Evolutionary conservation across 441 rosid genomes (phyloP).

Genomic region (Theobroma grandiflorum): DNA sequence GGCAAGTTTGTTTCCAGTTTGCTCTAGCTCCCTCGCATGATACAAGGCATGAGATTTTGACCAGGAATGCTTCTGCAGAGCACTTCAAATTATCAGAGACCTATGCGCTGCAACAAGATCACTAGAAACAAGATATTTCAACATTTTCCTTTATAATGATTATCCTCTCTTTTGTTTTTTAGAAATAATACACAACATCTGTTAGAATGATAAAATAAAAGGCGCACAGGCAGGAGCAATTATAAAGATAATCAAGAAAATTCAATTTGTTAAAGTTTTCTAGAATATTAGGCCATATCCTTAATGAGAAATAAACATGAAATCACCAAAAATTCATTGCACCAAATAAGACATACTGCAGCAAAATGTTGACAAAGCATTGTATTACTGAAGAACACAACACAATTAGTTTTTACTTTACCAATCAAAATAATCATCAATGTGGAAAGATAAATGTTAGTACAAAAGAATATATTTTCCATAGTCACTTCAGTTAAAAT

Average conservation of each 20-base stretch:
- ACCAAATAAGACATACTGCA: background rate
- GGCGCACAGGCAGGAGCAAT: background rate
- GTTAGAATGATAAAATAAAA: slow-evolving; percentile 2
- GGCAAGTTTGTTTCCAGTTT: slow-evolving; percentile 36
- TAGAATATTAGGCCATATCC: background rate
- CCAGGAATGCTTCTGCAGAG: slow-evolving; percentile 53
- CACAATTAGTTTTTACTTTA: background rate
- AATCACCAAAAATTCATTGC: background rate
- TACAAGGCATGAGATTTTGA: slow-evolving; percentile 36
- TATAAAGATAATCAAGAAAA: slow-evolving; percentile 5
- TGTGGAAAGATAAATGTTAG: background rate
- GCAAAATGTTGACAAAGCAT: background rate
- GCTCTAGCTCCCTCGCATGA: slow-evolving; percentile 46
- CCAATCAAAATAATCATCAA: slow-evolving; percentile 7
- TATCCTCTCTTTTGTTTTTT: background rate
- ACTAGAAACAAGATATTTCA: slow-evolving; percentile 7
- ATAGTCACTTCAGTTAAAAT: background rate
- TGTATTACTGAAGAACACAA: background rate
- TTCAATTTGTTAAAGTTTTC: background rate
- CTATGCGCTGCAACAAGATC: slow-evolving; percentile 23
- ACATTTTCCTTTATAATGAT: background rate
- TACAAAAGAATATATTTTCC: background rate
- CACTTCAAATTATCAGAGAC: slow-evolving; percentile 43
- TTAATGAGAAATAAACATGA: slow-evolving; percentile 6
- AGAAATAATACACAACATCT: background rate